Evolutionary conservation across 176 grass and related monocot species (phyloP).

Genomic region (sorghum (Sorghum bicolor)): Sorghum_bicolor_NCBIv3 NC_012878.2:49453001-49453500

Average conservation of each 20-base stretch:
- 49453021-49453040: slow-evolving; percentile 18
- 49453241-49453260: slow-evolving; percentile 11
- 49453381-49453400: slow-evolving; percentile 24
- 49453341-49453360: slow-evolving; percentile 29
- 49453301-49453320: slow-evolving; percentile 30
- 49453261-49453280: slow-evolving; percentile 20
- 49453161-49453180: neutral
- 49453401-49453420: slow-evolving; percentile 11
- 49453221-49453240: neutral
- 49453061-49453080: neutral
- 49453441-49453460: slow-evolving; percentile 26
- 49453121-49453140: neutral
- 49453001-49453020: neutral
- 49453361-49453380: slow-evolving; percentile 52
- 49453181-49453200: slow-evolving; percentile 1
- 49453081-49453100: slow-evolving; percentile 25
- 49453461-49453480: slow-evolving; percentile 25
- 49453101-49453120: neutral
- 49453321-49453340: slow-evolving; percentile 17
- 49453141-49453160: slow-evolving; percentile 11
- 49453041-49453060: slow-evolving; percentile 4
- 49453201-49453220: neutral
- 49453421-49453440: slow-evolving; percentile 24
- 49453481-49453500: slow-evolving; percentile 30
- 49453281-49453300: slow-evolving; percentile 10